Conservation (phyloP, 176 grass and related monocot species). For the Phragmites australis region DNA sequence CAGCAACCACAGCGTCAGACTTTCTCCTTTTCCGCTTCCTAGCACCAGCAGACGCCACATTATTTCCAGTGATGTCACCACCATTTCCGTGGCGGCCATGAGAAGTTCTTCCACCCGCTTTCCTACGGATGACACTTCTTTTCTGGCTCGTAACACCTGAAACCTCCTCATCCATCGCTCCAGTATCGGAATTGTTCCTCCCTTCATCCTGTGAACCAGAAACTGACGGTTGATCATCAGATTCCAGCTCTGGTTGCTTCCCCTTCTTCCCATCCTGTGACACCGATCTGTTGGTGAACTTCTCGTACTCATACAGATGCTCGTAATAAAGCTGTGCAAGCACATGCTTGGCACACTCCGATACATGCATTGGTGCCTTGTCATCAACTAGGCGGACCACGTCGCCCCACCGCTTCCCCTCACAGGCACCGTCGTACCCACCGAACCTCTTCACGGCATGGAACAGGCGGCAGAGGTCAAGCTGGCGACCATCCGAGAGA, state of each 20-base stretch:
- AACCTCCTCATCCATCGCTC: background rate
- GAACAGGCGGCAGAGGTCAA: constrained; percentile 89
- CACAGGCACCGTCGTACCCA: constrained; percentile 61
- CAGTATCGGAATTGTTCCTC: background rate
- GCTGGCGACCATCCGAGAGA: constrained; percentile 62
- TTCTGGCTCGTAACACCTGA: constrained; percentile 4
- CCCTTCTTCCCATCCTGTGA: background rate
- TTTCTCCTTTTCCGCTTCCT: constrained; percentile 47
- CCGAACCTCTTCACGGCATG: constrained; percentile 83
- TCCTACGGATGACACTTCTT: background rate
- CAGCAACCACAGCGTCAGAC: background rate
- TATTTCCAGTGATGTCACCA: background rate
- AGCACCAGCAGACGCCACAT: background rate
- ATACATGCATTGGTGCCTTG: constrained; percentile 45
- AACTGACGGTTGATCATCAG: constrained; percentile 9
- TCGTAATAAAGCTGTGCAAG: constrained; percentile 81
- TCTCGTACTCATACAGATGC: constrained; percentile 80
- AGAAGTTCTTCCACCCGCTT: constrained; percentile 23
- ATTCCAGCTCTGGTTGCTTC: constrained; percentile 9
- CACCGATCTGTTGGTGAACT: constrained; percentile 40
- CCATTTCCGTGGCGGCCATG: background rate
- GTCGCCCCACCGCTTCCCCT: constrained; percentile 66
- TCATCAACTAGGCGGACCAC: constrained; percentile 59
- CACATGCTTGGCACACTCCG: constrained; percentile 84
- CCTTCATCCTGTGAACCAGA: constrained; percentile 17